Conservation (phyloP, 2,329 filamentous ascomycete species). For the Dendryphion nanum region DNA sequence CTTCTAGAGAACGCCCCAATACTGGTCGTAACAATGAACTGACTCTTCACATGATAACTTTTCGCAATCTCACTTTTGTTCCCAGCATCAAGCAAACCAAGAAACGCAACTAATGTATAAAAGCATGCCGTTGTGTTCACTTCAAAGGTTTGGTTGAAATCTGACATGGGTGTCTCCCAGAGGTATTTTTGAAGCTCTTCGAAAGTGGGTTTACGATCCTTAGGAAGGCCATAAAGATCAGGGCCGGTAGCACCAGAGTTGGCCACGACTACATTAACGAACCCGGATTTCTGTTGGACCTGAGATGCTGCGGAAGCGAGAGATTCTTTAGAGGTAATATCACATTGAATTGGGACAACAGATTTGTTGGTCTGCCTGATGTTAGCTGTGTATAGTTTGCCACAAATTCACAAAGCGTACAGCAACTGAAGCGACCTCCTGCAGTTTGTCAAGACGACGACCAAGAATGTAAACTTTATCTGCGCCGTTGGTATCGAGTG, state of each 20-base stretch:
- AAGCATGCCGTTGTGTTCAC: constrained; percentile 41
- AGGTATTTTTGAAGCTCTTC: constrained; percentile 10
- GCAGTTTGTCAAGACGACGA: constrained; percentile 17
- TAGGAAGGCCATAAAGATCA: constrained; percentile 8
- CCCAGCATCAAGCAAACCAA: constrained; percentile 39
- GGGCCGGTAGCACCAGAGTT: constrained; percentile 14
- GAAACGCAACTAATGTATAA: constrained; percentile 41
- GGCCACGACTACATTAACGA: constrained; percentile 12
- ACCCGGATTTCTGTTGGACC: constrained; percentile 10
- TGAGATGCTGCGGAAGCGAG: constrained; percentile 7
- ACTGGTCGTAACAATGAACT: constrained; percentile 11
- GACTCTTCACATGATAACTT: constrained; percentile 9
- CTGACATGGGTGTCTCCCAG: constrained; percentile 31
- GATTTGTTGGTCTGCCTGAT: constrained; percentile 4
- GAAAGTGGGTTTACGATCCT: constrained; percentile 8
- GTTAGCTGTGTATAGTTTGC: not conserved
- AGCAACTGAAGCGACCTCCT: constrained; percentile 7
- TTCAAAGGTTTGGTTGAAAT: constrained; percentile 36
- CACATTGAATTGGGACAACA: constrained; percentile 12
- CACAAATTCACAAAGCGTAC: constrained; percentile 1
- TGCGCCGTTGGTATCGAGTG: constrained; percentile 17
- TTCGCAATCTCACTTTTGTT: constrained; percentile 20
- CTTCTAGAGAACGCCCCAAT: constrained; percentile 11
- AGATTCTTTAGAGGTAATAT: constrained; percentile 13
- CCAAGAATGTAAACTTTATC: constrained; percentile 24